A percentile compares a stretch with the other conserved stretches of the same genome.
These are phyloP conservation scores for Strombidium stylifer DNA, from an alignment of 73 alveolate species.

Conservation along the genomic window DNA sequence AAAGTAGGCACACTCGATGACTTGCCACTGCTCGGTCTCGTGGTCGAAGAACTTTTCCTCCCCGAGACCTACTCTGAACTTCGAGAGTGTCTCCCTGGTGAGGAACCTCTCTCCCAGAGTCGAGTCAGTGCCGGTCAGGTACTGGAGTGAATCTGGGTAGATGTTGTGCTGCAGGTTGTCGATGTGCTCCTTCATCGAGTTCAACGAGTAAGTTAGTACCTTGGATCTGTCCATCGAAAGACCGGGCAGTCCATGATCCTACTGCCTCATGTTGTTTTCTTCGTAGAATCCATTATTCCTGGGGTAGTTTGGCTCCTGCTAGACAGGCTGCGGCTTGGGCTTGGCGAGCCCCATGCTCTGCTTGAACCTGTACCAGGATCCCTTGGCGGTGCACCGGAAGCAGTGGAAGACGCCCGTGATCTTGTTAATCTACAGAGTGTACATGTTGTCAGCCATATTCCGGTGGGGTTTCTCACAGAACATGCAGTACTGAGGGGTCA, in stretches of 20 bases:
- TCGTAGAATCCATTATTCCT: neutral
- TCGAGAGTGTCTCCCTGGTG: slow-evolving; percentile 45
- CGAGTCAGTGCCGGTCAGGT: slow-evolving; percentile 21
- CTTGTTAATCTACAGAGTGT: slow-evolving; percentile 49
- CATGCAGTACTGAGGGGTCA: slow-evolving; percentile 60
- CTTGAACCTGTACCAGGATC: slow-evolving; percentile 87
- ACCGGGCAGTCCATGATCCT: neutral
- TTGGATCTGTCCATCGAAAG: neutral
- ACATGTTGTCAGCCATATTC: slow-evolving; percentile 64
- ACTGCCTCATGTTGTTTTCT: neutral
- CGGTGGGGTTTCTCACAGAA: slow-evolving; percentile 78
- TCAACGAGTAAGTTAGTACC: neutral
- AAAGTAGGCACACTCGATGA: slow-evolving; percentile 53
- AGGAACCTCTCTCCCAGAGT: slow-evolving; percentile 57
- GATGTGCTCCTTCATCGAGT: neutral
- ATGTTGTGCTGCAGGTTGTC: slow-evolving; percentile 4
- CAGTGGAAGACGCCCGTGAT: slow-evolving; percentile 78
- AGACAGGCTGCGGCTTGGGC: neutral
- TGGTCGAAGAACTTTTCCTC: slow-evolving; percentile 57
- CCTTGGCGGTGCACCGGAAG: slow-evolving; percentile 79
- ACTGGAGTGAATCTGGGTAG: slow-evolving; percentile 7
- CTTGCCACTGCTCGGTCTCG: slow-evolving; percentile 34
- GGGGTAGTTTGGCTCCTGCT: neutral
- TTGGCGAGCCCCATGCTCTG: slow-evolving; percentile 38
- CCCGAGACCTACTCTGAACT: slow-evolving; percentile 68